These are phyloP conservation scores for Boletus reticuloceps DNA, from an alignment of 768 basidiomycete genomes.

Conservation along the genomic window DNA sequence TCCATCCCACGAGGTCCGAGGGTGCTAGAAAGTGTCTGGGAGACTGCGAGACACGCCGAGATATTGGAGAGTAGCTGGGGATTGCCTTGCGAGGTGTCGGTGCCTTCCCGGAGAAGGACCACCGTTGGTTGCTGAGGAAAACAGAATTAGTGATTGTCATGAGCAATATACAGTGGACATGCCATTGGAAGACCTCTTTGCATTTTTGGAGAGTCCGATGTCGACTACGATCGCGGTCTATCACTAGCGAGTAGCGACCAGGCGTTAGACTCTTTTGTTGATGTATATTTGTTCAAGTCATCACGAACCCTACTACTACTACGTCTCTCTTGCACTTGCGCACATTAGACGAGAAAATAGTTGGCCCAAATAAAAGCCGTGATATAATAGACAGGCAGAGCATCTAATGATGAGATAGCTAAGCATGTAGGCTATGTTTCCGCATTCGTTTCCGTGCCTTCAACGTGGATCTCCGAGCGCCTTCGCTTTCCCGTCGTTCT, in stretches of 20 bases:
- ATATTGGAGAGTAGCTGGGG: constrained; percentile 94
- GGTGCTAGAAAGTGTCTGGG: constrained; percentile 88
- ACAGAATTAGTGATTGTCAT: constrained; percentile 14
- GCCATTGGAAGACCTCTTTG: constrained; percentile 84
- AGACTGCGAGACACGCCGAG: constrained; percentile 90
- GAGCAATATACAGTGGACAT: constrained; percentile 6
- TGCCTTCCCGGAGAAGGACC: constrained; percentile 93
- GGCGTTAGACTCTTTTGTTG: constrained; percentile 9
- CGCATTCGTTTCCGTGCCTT: constrained; percentile 31
- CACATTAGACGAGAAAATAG: neutral
- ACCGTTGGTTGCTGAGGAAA: constrained; percentile 88
- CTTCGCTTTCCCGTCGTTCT: constrained; percentile 46
- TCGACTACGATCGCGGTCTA: constrained; percentile 6
- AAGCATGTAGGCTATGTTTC: constrained; percentile 8
- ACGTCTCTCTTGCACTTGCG: neutral
- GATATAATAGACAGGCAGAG: neutral
- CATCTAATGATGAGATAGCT: neutral
- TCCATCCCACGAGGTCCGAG: constrained; percentile 99
- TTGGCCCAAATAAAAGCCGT: neutral
- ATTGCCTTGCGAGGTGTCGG: constrained; percentile 93
- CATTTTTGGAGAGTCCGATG: constrained; percentile 51
- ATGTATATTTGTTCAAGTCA: constrained; percentile 17
- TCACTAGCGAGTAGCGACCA: neutral
- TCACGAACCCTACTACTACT: too few species aligned
- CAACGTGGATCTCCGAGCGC: constrained; percentile 43